phyloP scores from a whole-genome alignment of 371 early-diverging fungal genomes.

The Lichtheimia hyalospora region DNA sequence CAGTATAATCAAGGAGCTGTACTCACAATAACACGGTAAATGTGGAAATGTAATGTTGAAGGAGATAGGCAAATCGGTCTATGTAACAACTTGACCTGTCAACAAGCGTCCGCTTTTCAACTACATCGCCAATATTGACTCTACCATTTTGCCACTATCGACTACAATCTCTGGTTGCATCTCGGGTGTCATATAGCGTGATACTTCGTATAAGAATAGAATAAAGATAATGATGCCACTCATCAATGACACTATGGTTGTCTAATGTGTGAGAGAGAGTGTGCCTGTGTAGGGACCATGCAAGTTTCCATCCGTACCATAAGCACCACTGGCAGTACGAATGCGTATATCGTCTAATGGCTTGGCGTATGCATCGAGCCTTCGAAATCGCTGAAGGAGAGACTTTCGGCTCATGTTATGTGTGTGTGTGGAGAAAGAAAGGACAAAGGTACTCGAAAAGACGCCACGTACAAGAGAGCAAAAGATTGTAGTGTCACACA shows the following conservation, averaged over 20 bases:
- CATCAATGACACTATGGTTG: slow-evolving; percentile 70
- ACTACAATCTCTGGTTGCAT: slow-evolving; percentile 79
- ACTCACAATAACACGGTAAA: slow-evolving; percentile 84
- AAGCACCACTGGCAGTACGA: slow-evolving; percentile 86
- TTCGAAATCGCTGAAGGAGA: slow-evolving; percentile 54
- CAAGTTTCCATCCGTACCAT: slow-evolving; percentile 48
- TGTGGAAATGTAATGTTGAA: slow-evolving; percentile 89
- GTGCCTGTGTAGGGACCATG: no score
- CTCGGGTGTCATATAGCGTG: slow-evolving; percentile 68
- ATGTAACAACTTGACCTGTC: neutral
- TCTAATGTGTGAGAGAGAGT: no score
- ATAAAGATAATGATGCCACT: slow-evolving; percentile 68
- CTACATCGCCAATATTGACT: neutral
- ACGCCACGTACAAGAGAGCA: no score
- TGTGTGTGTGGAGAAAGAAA: neutral
- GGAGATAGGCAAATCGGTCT: slow-evolving; percentile 83
- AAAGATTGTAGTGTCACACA: no score
- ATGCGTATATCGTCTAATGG: slow-evolving; percentile 94
- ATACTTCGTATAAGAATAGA: slow-evolving; percentile 79
- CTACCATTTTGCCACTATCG: slow-evolving; percentile 73
- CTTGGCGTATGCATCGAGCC: slow-evolving; percentile 96
- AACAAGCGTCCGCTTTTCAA: no score
- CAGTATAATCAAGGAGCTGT: no score
- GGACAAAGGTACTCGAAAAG: neutral
- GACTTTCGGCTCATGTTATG: slow-evolving; percentile 20